A percentile compares a stretch with the other conserved stretches of the same genome.
Conservation (phyloP, 2,329 filamentous ascomycete genomes). For the Calonectria pauciramosa region DNA sequence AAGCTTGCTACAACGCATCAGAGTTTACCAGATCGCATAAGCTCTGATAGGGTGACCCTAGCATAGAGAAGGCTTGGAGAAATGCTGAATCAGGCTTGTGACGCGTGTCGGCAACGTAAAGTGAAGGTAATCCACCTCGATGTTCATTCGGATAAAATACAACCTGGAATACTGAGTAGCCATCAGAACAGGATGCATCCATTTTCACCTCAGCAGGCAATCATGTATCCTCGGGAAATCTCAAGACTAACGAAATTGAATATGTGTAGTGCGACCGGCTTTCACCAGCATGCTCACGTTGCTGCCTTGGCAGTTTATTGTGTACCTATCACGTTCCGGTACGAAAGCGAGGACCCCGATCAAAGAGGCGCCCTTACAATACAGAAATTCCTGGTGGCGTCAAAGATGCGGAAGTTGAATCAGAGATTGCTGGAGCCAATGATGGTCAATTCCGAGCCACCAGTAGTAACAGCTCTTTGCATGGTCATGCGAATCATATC, state of each 20-base stretch:
- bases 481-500: not conserved
- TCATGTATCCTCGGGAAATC: no score
- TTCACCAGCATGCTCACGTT: constrained; percentile 19
- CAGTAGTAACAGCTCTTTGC: not conserved
- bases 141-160: no score
- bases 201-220: no score
- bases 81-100: constrained; percentile 3
- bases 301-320: constrained; percentile 9
- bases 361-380: not conserved
- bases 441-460: not conserved
- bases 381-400: not conserved
- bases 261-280: constrained; percentile 16
- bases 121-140: not conserved
- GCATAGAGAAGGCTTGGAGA: no score
- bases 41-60: no score
- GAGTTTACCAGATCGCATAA: no score
- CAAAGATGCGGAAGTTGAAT: not conserved
- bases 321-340: constrained; percentile 15
- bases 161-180: no score
- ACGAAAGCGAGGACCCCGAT: constrained; percentile 23
- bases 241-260: no score
- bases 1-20: no score
- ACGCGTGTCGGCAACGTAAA: constrained; percentile 9
- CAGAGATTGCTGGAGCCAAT: not conserved
- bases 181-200: no score